A percentile compares a stretch with the other conserved stretches of the same genome.
Conservation (phyloP, 2,329 filamentous ascomycete genomes). For the Rutstroemia sp. region DNA sequence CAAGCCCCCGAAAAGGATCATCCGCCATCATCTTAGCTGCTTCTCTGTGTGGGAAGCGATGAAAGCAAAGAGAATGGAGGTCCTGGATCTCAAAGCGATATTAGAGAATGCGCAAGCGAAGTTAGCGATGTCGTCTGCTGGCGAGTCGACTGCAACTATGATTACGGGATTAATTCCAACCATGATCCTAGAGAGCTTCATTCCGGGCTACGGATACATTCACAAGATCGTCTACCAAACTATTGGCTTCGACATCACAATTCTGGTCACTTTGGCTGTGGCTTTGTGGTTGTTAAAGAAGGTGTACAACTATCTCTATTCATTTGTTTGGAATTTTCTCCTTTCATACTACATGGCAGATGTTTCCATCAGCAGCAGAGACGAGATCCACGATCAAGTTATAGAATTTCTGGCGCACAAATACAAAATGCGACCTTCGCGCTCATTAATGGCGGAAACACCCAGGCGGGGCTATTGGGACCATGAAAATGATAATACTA, state of each 20-base stretch:
- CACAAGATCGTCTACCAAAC: constrained; percentile 25
- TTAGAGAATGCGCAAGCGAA: too few species aligned
- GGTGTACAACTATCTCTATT: constrained; percentile 32
- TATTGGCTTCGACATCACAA: constrained; percentile 27
- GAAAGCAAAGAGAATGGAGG: too few species aligned
- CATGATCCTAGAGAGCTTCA: constrained; percentile 26
- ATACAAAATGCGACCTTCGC: constrained; percentile 42
- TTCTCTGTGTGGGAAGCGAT: too few species aligned
- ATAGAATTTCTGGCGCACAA: constrained; percentile 52
- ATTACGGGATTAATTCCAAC: constrained; percentile 15
- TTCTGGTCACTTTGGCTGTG: constrained; percentile 23
- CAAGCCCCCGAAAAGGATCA: too few species aligned
- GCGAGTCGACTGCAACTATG: background rate
- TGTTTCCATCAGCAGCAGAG: constrained; percentile 46
- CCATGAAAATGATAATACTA: constrained; percentile 36
- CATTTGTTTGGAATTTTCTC: constrained; percentile 32
- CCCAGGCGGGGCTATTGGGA: constrained; percentile 48
- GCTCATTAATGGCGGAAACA: constrained; percentile 49
- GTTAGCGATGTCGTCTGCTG: background rate
- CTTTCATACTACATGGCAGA: constrained; percentile 40
- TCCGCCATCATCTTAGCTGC: too few species aligned
- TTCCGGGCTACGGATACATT: constrained; percentile 28
- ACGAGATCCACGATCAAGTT: constrained; percentile 51
- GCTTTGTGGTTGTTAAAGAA: constrained; percentile 36
- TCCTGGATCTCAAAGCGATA: too few species aligned